A percentile compares a stretch with the other conserved stretches of the same genome.
Evolutionary conservation across 768 basidiomycete genomes (phyloP).

Genomic region (Fistulinella prunicolor): DNA sequence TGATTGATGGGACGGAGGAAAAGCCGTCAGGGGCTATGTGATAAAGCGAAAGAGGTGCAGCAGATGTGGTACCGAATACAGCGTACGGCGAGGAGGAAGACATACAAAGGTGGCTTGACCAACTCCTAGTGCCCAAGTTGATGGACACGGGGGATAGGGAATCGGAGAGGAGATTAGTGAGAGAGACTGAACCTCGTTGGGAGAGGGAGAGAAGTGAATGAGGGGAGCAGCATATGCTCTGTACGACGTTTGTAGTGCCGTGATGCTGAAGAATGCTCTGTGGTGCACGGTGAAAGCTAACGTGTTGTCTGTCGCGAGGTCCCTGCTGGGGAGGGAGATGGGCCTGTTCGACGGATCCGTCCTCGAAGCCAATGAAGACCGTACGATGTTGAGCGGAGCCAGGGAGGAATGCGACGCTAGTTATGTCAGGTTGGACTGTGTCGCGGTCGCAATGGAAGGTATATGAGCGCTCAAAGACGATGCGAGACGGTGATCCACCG

Average conservation of each 20-base stretch:
- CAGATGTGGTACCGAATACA: slow-evolving; percentile 61
- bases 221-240: slow-evolving; percentile 51
- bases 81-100: slow-evolving; percentile 55
- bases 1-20: slow-evolving; percentile 44
- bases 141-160: slow-evolving; percentile 30
- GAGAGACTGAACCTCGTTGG: slow-evolving; percentile 46
- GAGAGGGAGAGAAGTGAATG: slow-evolving; percentile 55
- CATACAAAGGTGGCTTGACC: slow-evolving; percentile 58
- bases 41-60: slow-evolving; percentile 57
- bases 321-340: slow-evolving; percentile 25
- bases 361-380: slow-evolving; percentile 55
- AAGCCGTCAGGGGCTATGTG: slow-evolving; percentile 46
- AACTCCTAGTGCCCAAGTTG: slow-evolving; percentile 52
- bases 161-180: slow-evolving; percentile 31
- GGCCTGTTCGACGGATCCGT: slow-evolving; percentile 55
- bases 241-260: slow-evolving; percentile 46
- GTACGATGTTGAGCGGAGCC: slow-evolving; percentile 44
- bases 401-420: slow-evolving; percentile 47
- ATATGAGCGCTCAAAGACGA: slow-evolving; percentile 47
- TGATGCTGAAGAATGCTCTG: slow-evolving; percentile 33
- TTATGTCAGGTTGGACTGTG: slow-evolving; percentile 45
- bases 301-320: slow-evolving; percentile 4
- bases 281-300: slow-evolving; percentile 22
- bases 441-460: slow-evolving; percentile 35
- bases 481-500: slow-evolving; percentile 37